Base-by-base conservation (phyloP, 2,329 filamentous ascomycete genomes). In the Orbilia quercus region DNA sequence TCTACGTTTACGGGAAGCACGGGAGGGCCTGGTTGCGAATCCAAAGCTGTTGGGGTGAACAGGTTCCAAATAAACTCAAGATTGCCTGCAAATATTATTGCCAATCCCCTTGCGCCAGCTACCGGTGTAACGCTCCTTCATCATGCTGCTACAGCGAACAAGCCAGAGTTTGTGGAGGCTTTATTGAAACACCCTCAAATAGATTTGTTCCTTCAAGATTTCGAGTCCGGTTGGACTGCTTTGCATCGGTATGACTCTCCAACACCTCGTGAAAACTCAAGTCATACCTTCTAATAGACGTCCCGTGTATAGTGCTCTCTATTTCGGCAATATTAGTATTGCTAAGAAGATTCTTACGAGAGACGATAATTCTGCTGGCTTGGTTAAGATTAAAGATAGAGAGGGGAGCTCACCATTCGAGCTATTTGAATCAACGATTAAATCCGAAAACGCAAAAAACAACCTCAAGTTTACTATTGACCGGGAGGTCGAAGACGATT, bases 211-310 rank as follows among this genome's bases (percentile, higher is more conserved):
- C 84, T 86, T 1, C 93, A 96, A 79, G 95, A 99, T 80, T 83
- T 84, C 6, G 95, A 99, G 81, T 98, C 90, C 80, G 94, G 93
- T 47, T 99, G 95, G 95, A 99, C 96, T 73, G 89, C 93, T 38
- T 84, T 99, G 40, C 95, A 99, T 79, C 87, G 95, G 77, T 74
- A 63, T 36, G 63, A 23, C 9, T 11, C 7, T 18, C 20, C 14
- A 25, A 20, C 16, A 16, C 16, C 28, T 91, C 93, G 6, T 84
- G 98, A 44, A 98, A 97, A 79, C 88, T 89, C 9, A 9, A 31
- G 28, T 31, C 28, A 77, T 78, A 88, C 95, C 55, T 89, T 91
- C 5, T 89, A 96, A 38, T 22, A 23, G 7, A 58, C 28, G n/a
- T 53, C 22, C 23, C n/a, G 12, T 7, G 2, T 55, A 51, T 48